phyloP scores from a whole-genome alignment of 768 basidiomycete genomes.

The Tephrocybe sp. region DNA sequence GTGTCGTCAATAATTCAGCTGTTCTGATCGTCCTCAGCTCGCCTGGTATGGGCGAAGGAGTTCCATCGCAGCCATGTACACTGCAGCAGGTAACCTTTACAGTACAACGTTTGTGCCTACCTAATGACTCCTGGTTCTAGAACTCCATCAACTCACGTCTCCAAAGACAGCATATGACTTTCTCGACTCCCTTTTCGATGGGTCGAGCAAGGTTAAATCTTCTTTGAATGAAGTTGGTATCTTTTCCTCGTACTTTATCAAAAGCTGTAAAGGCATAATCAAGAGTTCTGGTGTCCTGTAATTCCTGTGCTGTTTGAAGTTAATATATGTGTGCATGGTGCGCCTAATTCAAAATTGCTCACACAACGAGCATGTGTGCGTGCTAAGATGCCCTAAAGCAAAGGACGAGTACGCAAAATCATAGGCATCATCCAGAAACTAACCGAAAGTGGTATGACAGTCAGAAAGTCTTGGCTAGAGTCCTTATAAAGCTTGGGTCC shows the following conservation, averaged over 20 bases:
- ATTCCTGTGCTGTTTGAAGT: not conserved
- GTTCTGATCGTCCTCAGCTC: slow-evolving; percentile 36
- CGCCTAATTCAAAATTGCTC: too few species aligned
- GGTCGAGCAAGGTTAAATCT: slow-evolving; percentile 40
- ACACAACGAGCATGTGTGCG: too few species aligned
- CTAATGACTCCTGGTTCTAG: slow-evolving; percentile 27
- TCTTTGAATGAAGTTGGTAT: slow-evolving; percentile 49
- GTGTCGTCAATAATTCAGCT: not conserved
- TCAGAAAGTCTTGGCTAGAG: not conserved
- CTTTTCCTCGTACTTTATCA: slow-evolving; percentile 59
- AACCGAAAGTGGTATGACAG: too few species aligned
- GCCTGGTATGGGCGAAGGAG: slow-evolving; percentile 73
- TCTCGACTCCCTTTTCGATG: slow-evolving; percentile 59
- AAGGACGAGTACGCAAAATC: too few species aligned
- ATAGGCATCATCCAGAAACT: too few species aligned
- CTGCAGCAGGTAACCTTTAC: slow-evolving; percentile 54
- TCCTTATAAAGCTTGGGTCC: not conserved
- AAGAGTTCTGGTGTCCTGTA: slow-evolving; percentile 62
- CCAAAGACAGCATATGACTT: slow-evolving; percentile 65
- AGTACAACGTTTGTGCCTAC: not conserved
- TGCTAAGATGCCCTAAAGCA: too few species aligned
- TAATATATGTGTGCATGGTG: too few species aligned
- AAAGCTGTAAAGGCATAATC: slow-evolving; percentile 71
- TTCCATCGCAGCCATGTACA: slow-evolving; percentile 64
- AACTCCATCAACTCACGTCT: slow-evolving; percentile 81